phyloP scores from a whole-genome alignment of 768 basidiomycete species.

The Kwoniella mangroviensis region DNA sequence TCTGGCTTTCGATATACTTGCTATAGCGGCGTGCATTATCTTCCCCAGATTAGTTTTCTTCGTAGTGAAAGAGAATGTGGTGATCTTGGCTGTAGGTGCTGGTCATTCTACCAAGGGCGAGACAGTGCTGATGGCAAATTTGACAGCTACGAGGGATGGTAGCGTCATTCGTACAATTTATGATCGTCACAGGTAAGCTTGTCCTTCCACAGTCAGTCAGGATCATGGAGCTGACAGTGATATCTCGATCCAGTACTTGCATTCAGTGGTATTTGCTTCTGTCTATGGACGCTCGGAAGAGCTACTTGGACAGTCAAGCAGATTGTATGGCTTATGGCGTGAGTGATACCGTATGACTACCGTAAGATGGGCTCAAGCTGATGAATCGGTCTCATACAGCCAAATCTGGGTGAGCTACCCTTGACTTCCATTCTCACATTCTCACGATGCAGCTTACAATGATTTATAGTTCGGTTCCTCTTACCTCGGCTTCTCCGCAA shows the following conservation, averaged over 20 bases:
- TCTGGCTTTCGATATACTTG: conserved; percentile 56
- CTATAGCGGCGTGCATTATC: conserved; percentile 56
- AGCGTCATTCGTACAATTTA: conserved; percentile 53
- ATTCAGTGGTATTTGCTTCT: conserved; percentile 56
- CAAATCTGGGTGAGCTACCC: conserved; percentile 47
- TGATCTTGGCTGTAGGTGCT: conserved; percentile 54
- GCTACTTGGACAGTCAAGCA: conserved; percentile 56
- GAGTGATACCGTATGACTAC: conserved; percentile 19
- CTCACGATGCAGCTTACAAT: conserved; percentile 4
- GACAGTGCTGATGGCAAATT: not conserved
- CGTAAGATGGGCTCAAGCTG: not conserved
- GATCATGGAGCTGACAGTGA: not conserved
- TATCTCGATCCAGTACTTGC: conserved; percentile 43
- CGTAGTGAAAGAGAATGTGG: conserved; percentile 55
- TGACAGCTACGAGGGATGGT: conserved; percentile 56
- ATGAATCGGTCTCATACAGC: not conserved
- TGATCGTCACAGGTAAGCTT: conserved; percentile 48
- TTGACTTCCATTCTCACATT: not conserved
- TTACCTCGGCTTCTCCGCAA: conserved; percentile 54
- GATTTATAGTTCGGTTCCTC: conserved; percentile 44
- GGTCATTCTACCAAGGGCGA: not conserved
- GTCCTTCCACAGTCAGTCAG: not conserved
- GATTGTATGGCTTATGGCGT: conserved; percentile 57
- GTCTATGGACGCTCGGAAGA: conserved; percentile 54
- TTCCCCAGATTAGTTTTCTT: conserved; percentile 57